These are phyloP conservation scores for Fusarium neocosmosporiellum DNA, from an alignment of 2,329 filamentous ascomycete genomes.

Conservation along the genomic window DNA sequence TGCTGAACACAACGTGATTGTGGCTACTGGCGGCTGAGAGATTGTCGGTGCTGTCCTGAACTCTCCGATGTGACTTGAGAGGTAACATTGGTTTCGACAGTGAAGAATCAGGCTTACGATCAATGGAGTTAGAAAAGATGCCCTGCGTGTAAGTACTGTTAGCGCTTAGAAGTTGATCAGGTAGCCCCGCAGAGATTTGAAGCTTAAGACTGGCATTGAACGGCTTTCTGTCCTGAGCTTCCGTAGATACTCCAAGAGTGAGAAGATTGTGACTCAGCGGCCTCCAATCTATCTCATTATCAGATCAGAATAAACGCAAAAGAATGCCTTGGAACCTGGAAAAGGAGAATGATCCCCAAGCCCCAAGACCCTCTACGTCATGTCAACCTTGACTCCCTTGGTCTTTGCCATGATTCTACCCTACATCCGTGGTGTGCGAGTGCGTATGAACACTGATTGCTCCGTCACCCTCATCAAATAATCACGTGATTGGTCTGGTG, in stretches of 20 bases:
- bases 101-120: too few species aligned
- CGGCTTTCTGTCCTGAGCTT: too few species aligned
- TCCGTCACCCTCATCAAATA: background rate
- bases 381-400: background rate
- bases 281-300: background rate
- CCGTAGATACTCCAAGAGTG: too few species aligned
- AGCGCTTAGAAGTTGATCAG: background rate
- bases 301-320: background rate
- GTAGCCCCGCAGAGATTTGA: background rate
- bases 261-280: background rate
- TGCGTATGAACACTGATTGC: background rate
- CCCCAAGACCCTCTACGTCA: background rate
- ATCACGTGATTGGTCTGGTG: conserved; percentile 56
- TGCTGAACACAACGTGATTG: background rate
- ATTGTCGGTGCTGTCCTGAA: background rate
- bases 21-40: background rate
- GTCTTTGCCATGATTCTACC: background rate
- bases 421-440: background rate
- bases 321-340: background rate
- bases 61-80: background rate
- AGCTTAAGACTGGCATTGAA: background rate
- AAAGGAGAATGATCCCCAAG: background rate
- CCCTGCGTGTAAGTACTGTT: background rate
- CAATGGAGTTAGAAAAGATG: background rate
- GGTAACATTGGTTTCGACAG: background rate